Evolutionary conservation across 169 alveolate species (phyloP).

Genomic region (Ichthyophthirius multifiliis): DNA sequence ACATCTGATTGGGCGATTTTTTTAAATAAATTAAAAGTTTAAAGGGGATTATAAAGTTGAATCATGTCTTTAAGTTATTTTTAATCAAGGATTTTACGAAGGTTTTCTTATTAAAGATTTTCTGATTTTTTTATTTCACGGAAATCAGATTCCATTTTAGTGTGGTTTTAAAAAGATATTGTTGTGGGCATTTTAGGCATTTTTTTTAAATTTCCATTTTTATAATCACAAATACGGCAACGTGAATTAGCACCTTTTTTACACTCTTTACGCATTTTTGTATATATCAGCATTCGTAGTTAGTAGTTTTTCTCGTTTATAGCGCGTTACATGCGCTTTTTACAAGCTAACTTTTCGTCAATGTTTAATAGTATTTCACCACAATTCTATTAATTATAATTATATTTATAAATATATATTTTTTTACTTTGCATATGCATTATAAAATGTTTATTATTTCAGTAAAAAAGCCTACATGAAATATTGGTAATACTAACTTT

Average conservation of each 20-base stretch:
- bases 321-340: constrained; percentile 42
- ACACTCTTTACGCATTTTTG: constrained; percentile 46
- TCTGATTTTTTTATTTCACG: constrained; percentile 23
- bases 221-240: constrained; percentile 68
- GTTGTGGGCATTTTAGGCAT: constrained; percentile 49
- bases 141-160: not conserved
- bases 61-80: constrained; percentile 84
- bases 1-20: constrained; percentile 91
- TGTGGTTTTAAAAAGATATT: not conserved
- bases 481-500: constrained; percentile 95
- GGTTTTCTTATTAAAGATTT: constrained; percentile 22
- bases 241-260: constrained; percentile 45
- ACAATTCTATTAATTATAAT: not conserved
- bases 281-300: constrained; percentile 23
- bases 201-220: constrained; percentile 79
- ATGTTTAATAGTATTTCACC: constrained; percentile 71
- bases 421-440: constrained; percentile 84
- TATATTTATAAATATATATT: not conserved
- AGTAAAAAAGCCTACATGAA: constrained; percentile 97
- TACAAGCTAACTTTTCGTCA: constrained; percentile 62
- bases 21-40: constrained; percentile 86
- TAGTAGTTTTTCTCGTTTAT: constrained; percentile 15
- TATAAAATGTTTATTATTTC: constrained; percentile 88
- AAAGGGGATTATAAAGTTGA: constrained; percentile 75
- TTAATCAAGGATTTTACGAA: constrained; percentile 38